Conservation (phyloP, 169 alveolate species). For the Cryptosporidium sp. region DNA sequence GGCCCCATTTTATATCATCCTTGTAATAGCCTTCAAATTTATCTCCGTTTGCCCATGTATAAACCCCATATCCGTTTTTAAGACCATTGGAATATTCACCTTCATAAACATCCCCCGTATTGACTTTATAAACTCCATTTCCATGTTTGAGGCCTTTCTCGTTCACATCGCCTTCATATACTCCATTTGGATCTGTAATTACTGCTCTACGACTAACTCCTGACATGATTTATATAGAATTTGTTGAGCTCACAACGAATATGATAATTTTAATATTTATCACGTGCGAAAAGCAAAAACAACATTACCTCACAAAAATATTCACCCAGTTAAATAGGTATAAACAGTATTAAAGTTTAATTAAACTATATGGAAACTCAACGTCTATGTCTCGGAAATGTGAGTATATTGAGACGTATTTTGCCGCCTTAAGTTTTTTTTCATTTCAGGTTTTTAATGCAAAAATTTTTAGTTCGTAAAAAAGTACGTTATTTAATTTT, state of each 20-base stretch:
- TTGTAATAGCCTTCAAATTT: slow-evolving; percentile 94
- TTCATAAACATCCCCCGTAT: slow-evolving; percentile 91
- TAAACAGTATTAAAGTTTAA: not conserved
- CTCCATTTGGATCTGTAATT: slow-evolving; percentile 72
- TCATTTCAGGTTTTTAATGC: not conserved
- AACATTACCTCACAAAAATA: slow-evolving; percentile 62
- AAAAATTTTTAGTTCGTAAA: not conserved
- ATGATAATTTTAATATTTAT: not conserved
- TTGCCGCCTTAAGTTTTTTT: slow-evolving; percentile 41
- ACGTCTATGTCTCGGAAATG: slow-evolving; percentile 52
- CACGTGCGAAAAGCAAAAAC: slow-evolving; percentile 49
- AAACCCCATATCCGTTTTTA: slow-evolving; percentile 93
- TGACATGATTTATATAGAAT: slow-evolving; percentile 50
- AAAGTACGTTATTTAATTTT: too few relatives aligned
- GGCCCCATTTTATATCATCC: slow-evolving; percentile 93
- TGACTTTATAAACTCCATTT: slow-evolving; percentile 73
- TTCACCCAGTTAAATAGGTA: slow-evolving; percentile 27
- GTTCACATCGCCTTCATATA: slow-evolving; percentile 74
- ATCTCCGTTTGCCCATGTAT: slow-evolving; percentile 92
- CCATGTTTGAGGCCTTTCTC: slow-evolving; percentile 78
- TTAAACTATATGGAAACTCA: slow-evolving; percentile 55
- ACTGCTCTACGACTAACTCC: slow-evolving; percentile 77
- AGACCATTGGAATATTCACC: slow-evolving; percentile 92
- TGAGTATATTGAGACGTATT: slow-evolving; percentile 67
- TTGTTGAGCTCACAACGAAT: slow-evolving; percentile 67